Conservation (phyloP, 169 alveolate species). For the Perkinsus chesapeaki region DNA sequence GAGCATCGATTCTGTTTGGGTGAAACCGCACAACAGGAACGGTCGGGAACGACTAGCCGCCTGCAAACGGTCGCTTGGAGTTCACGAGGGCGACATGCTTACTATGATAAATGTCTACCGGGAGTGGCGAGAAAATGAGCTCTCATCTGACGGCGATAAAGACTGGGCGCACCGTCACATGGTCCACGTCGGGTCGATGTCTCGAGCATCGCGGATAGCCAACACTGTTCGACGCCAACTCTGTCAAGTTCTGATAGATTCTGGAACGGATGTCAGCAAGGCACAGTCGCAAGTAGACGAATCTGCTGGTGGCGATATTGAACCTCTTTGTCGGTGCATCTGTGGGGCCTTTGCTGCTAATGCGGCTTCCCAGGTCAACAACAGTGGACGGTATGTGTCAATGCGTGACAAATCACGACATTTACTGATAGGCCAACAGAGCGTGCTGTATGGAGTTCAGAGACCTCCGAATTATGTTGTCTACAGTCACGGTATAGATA, state of each 20-base stretch:
- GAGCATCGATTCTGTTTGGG: slow-evolving; percentile 66
- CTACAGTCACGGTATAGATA: neutral
- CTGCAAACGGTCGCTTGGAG: slow-evolving; percentile 64
- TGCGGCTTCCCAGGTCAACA: neutral
- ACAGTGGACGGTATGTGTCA: neutral
- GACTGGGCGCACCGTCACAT: neutral
- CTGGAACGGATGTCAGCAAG: neutral
- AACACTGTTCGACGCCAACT: neutral
- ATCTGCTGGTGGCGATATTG: neutral
- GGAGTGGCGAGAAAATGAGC: slow-evolving; percentile 67
- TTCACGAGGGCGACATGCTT: slow-evolving; percentile 79
- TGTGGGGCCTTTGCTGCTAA: neutral
- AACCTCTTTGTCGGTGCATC: neutral
- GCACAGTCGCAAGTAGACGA: neutral
- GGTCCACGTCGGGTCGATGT: neutral
- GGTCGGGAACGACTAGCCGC: neutral
- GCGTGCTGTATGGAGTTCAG: neutral
- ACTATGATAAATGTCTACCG: slow-evolving; percentile 66
- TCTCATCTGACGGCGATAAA: neutral
- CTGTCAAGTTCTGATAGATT: neutral
- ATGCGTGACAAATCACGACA: neutral
- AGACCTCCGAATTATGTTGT: neutral
- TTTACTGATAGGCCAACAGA: neutral
- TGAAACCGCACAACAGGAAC: slow-evolving; percentile 66
- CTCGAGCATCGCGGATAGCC: neutral